A percentile compares a stretch with the other conserved stretches of the same genome.
Conservation (phyloP, 495 filamentous ascomycete species). For the Podospora appendiculata region DNA sequence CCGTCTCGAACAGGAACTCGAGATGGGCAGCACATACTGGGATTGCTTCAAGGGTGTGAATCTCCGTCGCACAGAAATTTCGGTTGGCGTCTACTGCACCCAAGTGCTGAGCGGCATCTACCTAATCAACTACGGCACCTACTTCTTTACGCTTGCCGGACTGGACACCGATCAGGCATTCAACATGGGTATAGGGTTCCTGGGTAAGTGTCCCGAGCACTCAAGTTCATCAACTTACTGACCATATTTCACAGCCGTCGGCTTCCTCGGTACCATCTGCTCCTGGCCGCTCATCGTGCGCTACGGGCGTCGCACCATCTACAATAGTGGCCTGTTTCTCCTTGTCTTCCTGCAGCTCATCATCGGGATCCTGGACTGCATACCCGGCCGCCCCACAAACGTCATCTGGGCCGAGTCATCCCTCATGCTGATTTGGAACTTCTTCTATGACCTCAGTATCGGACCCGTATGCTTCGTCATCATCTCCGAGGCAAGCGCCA, state of each 20-base stretch:
- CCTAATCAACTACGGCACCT: slow-evolving; percentile 52
- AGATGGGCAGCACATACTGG: slow-evolving; percentile 46
- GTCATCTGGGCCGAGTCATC: slow-evolving; percentile 46
- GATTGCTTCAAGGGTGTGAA: slow-evolving; percentile 51
- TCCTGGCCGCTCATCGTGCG: slow-evolving; percentile 48
- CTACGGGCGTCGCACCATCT: slow-evolving; percentile 49
- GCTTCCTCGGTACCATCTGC: slow-evolving; percentile 40
- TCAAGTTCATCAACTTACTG: no score
- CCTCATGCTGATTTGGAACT: slow-evolving; percentile 50
- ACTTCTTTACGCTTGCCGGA: slow-evolving; percentile 58
- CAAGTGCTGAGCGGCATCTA: slow-evolving; percentile 46
- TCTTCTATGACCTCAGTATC: slow-evolving; percentile 48
- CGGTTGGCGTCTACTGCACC: slow-evolving; percentile 39
- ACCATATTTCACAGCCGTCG: slow-evolving; percentile 18
- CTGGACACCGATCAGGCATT: slow-evolving; percentile 40
- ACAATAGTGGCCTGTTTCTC: slow-evolving; percentile 37
- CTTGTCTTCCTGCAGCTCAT: slow-evolving; percentile 45
- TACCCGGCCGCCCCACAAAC: slow-evolving; percentile 34
- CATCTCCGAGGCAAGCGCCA: slow-evolving; percentile 51
- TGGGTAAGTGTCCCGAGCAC: slow-evolving; percentile 21
- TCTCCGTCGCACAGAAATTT: slow-evolving; percentile 49
- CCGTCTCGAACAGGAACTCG: slow-evolving; percentile 50
- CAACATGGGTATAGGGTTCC: slow-evolving; percentile 41
- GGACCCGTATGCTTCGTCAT: slow-evolving; percentile 58
- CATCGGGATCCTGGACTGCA: slow-evolving; percentile 52